phyloP scores from a whole-genome alignment of 306 rosid genomes.

The Abrus precatorius region DNA sequence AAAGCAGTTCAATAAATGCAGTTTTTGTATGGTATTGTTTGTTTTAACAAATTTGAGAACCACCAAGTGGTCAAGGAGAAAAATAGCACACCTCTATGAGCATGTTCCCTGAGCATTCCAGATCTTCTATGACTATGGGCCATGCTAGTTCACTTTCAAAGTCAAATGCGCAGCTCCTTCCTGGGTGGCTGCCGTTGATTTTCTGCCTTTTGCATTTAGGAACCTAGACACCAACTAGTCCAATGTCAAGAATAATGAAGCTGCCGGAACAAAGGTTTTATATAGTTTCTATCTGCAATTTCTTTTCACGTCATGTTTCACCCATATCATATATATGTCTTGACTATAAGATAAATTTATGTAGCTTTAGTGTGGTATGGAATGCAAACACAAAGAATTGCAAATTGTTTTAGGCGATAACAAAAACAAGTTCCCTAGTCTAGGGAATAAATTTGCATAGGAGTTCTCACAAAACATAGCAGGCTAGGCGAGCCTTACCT shows the following conservation, averaged over 20 bases:
- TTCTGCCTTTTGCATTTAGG: conserved; percentile 50
- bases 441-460: background rate
- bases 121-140: conserved; percentile 91
- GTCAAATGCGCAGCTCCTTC: conserved; percentile 79
- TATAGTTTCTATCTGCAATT: background rate
- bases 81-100: conserved; percentile 71
- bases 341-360: background rate
- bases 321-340: conserved; percentile 9
- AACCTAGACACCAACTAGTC: conserved; percentile 55
- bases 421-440: background rate
- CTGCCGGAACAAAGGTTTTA: background rate
- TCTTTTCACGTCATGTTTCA: background rate
- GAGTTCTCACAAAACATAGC: background rate
- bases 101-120: conserved; percentile 78
- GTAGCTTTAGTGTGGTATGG: conserved; percentile 11
- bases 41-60: background rate
- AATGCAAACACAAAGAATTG: background rate
- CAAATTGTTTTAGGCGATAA: background rate
- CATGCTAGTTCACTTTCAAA: conserved; percentile 62
- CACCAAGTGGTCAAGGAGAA: background rate
- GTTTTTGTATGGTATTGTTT: background rate
- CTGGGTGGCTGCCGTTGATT: conserved; percentile 50
- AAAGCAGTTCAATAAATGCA: conserved; percentile 13
- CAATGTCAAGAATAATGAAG: conserved; percentile 43
- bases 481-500: conserved; percentile 54